A percentile compares a stretch with the other conserved stretches of the same genome.
These are phyloP conservation scores for Chaetomium olivaceum DNA, from an alignment of 2,329 filamentous ascomycete species.

Conservation along the genomic window DNA sequence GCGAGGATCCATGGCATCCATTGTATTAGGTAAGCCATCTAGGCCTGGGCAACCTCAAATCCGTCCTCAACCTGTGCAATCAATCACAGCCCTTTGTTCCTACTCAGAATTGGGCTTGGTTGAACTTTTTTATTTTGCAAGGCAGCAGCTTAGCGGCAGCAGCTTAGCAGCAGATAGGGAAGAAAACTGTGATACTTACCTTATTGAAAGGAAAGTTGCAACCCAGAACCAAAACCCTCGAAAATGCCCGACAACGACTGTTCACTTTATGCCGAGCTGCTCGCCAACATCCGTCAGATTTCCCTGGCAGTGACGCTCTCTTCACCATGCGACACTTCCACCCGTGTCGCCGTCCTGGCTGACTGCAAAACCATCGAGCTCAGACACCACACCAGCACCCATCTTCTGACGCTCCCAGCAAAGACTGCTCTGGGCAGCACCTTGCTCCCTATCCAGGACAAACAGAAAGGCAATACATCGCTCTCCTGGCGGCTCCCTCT, in stretches of 20 bases:
- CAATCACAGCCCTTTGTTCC: not conserved
- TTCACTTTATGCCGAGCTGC: conserved; percentile 64
- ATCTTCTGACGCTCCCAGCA: conserved; percentile 47
- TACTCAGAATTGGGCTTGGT: not conserved
- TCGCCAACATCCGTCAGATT: conserved; percentile 64
- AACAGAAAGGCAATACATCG: conserved; percentile 18
- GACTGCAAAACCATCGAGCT: conserved; percentile 51
- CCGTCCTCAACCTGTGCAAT: not conserved
- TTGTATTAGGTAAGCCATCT: conserved; percentile 22
- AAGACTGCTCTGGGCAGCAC: conserved; percentile 37
- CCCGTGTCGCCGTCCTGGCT: conserved; percentile 46
- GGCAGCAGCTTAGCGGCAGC: no score
- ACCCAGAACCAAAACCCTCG: not conserved
- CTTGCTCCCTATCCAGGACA: conserved; percentile 39
- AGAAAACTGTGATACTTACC: not conserved
- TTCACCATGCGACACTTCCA: conserved; percentile 46
- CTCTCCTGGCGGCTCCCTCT: conserved; percentile 52
- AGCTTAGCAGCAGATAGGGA: not conserved
- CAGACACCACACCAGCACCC: conserved; percentile 45
- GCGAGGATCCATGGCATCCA: not conserved
- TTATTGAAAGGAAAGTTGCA: not conserved
- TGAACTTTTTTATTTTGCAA: not conserved
- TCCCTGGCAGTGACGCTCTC: conserved; percentile 57
- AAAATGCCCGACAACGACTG: not conserved
- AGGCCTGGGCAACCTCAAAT: not conserved